These are phyloP conservation scores for Heterobasidion annosum DNA, from an alignment of 1,284 basidiomycete genomes.

Conservation along the genomic window DNA sequence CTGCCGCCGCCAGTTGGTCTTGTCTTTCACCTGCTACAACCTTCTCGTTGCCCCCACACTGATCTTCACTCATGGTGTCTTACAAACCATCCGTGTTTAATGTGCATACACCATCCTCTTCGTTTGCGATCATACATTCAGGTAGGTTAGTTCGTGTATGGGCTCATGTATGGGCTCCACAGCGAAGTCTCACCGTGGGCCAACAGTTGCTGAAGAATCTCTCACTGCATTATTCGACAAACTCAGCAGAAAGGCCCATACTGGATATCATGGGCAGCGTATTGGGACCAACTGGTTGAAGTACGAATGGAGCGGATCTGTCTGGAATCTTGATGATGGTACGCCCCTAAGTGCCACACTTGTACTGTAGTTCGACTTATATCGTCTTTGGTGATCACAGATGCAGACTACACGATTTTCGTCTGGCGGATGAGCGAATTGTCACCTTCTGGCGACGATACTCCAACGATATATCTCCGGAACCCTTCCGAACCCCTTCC, in stretches of 20 bases:
- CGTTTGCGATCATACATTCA: constrained; percentile 66
- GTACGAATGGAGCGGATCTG: constrained; percentile 62
- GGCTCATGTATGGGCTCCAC: neutral
- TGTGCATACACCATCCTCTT: constrained; percentile 65
- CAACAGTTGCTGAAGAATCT: constrained; percentile 55
- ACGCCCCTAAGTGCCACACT: constrained; percentile 10
- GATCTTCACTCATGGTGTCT: constrained; percentile 10
- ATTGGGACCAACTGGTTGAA: constrained; percentile 74
- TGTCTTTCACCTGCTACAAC: too few species aligned
- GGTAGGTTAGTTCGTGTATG: constrained; percentile 31
- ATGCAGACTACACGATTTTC: constrained; percentile 75
- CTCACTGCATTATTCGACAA: constrained; percentile 56
- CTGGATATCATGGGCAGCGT: constrained; percentile 44
- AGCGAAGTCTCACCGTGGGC: constrained; percentile 3
- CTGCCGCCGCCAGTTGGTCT: too few species aligned
- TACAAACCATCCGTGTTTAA: constrained; percentile 39
- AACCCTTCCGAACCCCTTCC: constrained; percentile 56
- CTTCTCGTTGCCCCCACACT: too few species aligned
- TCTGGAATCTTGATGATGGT: constrained; percentile 81
- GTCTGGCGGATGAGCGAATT: constrained; percentile 55
- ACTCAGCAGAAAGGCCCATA: constrained; percentile 52
- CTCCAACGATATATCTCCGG: constrained; percentile 55
- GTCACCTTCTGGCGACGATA: constrained; percentile 17
- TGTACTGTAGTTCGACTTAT: neutral
- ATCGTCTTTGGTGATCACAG: constrained; percentile 24